Base-by-base conservation (phyloP, 2,329 filamentous ascomycete species). In the Mycosphaerella arachidis region DNA sequence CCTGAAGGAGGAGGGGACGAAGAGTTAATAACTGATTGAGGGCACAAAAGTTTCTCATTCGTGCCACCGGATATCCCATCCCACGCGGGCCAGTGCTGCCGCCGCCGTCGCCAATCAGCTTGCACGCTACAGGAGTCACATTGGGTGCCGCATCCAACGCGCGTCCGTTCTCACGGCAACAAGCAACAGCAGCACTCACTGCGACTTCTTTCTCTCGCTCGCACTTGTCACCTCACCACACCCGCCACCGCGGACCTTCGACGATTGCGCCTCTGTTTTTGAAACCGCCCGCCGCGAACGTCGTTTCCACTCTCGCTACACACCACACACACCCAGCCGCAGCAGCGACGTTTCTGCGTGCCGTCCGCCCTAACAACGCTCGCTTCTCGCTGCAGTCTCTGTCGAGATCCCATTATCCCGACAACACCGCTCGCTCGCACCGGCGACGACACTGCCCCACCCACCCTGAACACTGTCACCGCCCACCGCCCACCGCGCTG, bases 121-220 rank as follows among this genome's bases (percentile, higher is more conserved):
- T 27, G 30, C 56, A 37, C n/a, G 40, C 55, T 54, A 56, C 59
- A 66, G 66, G 65, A 66, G 64, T 57, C 57, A 63, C 66, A 68
- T 67, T 67, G 67, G 60, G 60, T 24, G 30, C 55, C 50, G 61
- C 62, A 59, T 58, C 61, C 64, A 66, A 67, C 67, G 66, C 68
- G 68, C 60, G 60, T 61, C 54, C 67, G 67, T 68, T 71, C 67
- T 63, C 69, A 63, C 68, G 69, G 68, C 69, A 70, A 71, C 68
- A 68, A 57, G 24, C 35, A 4, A 18, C 16, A n/a, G 40, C 40
- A 6, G 54, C 43, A 48, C 60, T 33, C n/a, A 37, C 58, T 20
- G 52, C 60, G 46, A 53, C 48, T 43, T 54, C 24, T 33, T 13
- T 16, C 52, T 35, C 31, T 13, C 35, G 45, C 52, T 54, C 7